Conservation (phyloP, 2,329 filamentous ascomycete species). For the Phaeoacremonium minimum region DNA sequence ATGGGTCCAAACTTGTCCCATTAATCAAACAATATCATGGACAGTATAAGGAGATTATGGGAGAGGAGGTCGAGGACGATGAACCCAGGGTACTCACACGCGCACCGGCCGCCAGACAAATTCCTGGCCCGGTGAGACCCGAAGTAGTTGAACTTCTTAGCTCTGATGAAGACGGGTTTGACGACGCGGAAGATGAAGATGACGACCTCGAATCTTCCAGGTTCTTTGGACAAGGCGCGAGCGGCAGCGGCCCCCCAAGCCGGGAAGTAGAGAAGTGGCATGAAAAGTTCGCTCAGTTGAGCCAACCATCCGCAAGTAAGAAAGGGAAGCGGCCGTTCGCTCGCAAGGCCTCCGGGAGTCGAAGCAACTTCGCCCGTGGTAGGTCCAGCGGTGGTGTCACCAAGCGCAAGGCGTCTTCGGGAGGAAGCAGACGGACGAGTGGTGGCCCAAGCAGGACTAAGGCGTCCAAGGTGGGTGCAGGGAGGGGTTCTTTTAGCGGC, state of each 20-base stretch:
- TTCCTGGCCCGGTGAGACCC: constrained; percentile 17
- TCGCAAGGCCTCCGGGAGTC: constrained; percentile 8
- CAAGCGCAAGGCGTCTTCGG: constrained; percentile 12
- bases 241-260: constrained; percentile 13
- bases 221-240: constrained; percentile 34
- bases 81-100: constrained; percentile 7
- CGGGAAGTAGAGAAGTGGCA: constrained; percentile 9
- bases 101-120: constrained; percentile 3
- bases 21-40: constrained; percentile 46
- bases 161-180: constrained; percentile 30
- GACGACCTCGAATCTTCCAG: constrained; percentile 34
- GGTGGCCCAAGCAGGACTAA: constrained; percentile 4
- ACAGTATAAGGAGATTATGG: constrained; percentile 48
- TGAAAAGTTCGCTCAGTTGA: too few relatives aligned
- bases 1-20: constrained; percentile 57
- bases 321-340: constrained; percentile 9
- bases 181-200: constrained; percentile 20
- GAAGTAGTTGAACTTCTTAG: constrained; percentile 54
- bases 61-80: constrained; percentile 13
- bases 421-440: constrained; percentile 3
- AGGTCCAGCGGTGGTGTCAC: constrained; percentile 12
- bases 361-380: constrained; percentile 6
- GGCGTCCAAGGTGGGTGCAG: constrained; percentile 1
- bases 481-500: constrained; percentile 1
- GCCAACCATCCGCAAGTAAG: constrained; percentile 5